Conservation (phyloP, 179 eudicot species). For the Heliamphora pulchella region DNA sequence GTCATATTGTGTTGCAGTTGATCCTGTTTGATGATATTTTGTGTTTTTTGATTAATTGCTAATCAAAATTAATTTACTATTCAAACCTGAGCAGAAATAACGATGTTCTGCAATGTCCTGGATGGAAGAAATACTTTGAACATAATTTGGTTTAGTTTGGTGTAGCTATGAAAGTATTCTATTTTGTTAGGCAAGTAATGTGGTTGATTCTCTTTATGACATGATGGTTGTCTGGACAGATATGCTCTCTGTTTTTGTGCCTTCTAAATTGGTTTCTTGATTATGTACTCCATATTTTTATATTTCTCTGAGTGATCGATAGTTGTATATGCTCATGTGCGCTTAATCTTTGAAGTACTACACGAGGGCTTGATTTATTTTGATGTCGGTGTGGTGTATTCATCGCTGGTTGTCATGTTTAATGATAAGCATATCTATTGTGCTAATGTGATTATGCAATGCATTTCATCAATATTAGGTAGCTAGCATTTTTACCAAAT, state of each 20-base stretch:
- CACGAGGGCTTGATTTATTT: too few species aligned
- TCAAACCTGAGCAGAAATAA: background rate
- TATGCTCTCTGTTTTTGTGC: background rate
- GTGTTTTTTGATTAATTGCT: background rate
- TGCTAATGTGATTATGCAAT: too few species aligned
- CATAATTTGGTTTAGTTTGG: background rate
- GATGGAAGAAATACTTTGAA: slow-evolving; percentile 4
- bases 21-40: background rate
- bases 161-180: background rate
- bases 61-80: background rate
- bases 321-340: too few species aligned
- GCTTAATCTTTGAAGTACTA: too few species aligned
- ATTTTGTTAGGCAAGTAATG: background rate
- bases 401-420: background rate
- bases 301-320: background rate
- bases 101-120: background rate
- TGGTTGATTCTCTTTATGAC: background rate
- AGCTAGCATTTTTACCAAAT: too few species aligned
- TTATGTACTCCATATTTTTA: background rate
- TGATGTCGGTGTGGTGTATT: background rate
- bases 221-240: background rate
- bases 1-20: background rate
- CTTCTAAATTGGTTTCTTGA: background rate
- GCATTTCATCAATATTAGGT: too few species aligned
- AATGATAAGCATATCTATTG: background rate